Evolutionary conservation across 179 eudicot species (phyloP).

Genomic region (Silene coronaria): DNA sequence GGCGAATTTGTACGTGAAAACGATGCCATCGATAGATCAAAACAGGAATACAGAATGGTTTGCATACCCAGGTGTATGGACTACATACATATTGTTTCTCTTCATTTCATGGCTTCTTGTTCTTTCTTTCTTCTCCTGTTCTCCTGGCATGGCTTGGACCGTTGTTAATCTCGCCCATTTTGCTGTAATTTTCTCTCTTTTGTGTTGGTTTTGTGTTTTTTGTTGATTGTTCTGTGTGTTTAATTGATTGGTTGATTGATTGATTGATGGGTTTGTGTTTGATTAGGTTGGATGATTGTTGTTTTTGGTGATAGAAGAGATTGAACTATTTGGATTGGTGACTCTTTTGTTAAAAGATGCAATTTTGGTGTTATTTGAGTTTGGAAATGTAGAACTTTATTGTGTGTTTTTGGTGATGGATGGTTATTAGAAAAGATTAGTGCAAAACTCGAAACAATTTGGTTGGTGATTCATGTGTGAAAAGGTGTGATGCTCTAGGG

Average conservation of each 20-base stretch:
- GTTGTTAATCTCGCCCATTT: slow-evolving; percentile 45
- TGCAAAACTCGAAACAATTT: neutral
- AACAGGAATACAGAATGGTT: slow-evolving; percentile 50
- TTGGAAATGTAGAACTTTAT: neutral
- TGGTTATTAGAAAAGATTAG: too few species aligned
- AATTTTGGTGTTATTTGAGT: neutral
- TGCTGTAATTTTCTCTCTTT: slow-evolving; percentile 28
- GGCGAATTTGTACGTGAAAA: slow-evolving; percentile 49
- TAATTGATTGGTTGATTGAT: neutral
- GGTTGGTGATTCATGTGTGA: neutral
- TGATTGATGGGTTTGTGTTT: neutral
- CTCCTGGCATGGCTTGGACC: slow-evolving; percentile 59
- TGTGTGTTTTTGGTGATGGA: neutral
- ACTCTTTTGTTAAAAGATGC: neutral
- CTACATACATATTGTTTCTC: slow-evolving; percentile 42
- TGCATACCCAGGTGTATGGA: slow-evolving; percentile 52
- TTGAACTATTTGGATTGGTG: neutral
- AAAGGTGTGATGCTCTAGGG: neutral
- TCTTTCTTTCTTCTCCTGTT: slow-evolving; percentile 42
- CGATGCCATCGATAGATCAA: slow-evolving; percentile 44
- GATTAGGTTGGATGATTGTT: neutral
- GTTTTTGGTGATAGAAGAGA: neutral
- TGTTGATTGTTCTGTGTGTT: neutral
- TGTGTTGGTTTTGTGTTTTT: neutral
- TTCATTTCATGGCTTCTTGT: slow-evolving; percentile 49